Evolutionary conservation across 352 stramenopile genomes (phyloP).

Genomic region (Phytophthora sansomeana): DNA sequence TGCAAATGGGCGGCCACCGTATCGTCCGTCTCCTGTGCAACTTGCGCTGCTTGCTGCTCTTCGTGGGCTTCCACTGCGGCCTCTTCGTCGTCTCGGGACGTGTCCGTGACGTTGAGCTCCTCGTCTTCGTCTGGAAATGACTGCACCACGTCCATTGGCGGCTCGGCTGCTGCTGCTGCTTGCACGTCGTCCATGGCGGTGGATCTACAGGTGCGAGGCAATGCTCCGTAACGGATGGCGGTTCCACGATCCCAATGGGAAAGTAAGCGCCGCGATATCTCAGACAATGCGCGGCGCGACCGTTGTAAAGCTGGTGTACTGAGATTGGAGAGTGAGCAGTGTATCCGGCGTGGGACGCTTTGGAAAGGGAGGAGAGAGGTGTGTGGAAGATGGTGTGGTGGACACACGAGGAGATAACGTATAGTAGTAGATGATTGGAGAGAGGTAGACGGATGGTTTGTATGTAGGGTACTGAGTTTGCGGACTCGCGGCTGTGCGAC

Average conservation of each 20-base stretch:
- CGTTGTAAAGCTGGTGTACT: constrained; percentile 10
- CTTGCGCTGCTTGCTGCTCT: background rate
- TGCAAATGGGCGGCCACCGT: constrained; percentile 11
- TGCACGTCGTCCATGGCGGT: no score
- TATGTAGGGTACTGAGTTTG: background rate
- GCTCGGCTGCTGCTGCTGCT: background rate
- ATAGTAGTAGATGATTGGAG: constrained; percentile 6
- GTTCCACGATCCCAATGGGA: constrained; percentile 28
- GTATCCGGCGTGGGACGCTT: constrained; percentile 9
- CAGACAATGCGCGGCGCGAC: constrained; percentile 4
- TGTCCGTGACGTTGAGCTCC: constrained; percentile 35
- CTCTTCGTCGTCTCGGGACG: constrained; percentile 21
- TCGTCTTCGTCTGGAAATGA: constrained; percentile 21
- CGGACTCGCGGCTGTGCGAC: constrained; percentile 13
- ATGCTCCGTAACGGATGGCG: constrained; percentile 17
- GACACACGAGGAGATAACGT: background rate
- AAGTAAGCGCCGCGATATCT: constrained; percentile 23
- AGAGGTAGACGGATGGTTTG: background rate
- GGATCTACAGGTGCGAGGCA: no score
- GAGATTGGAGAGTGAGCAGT: constrained; percentile 3
- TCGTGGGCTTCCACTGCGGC: background rate
- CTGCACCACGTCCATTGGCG: background rate
- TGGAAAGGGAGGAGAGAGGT: background rate
- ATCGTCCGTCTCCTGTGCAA: background rate
- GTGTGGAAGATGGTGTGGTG: constrained; percentile 5